Evolutionary conservation across 148 eudicot species (phyloP).

Genomic region (Cornus controversa): DNA sequence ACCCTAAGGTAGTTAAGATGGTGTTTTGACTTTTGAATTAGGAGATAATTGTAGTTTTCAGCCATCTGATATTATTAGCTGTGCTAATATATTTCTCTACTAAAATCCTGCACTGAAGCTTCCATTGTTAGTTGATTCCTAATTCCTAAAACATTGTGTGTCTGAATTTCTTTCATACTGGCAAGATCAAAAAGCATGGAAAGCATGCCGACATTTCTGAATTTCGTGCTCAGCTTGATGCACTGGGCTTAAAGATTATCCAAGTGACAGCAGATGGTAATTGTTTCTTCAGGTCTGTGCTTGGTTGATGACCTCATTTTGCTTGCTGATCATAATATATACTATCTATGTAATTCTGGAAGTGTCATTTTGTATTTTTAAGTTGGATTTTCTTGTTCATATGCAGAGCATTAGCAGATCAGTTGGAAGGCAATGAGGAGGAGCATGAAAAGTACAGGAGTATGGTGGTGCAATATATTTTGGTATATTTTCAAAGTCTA

Average conservation of each 20-base stretch:
- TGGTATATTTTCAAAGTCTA: slow-evolving; percentile 40
- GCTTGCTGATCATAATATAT: slow-evolving; percentile 1
- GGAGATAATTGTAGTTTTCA: neutral
- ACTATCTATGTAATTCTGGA: slow-evolving; percentile 6
- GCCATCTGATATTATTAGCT: neutral
- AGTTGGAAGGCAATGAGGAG: slow-evolving; percentile 85
- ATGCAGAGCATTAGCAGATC: slow-evolving; percentile 89
- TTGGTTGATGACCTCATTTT: slow-evolving; percentile 11
- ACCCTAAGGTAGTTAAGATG: too few species aligned
- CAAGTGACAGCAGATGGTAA: slow-evolving; percentile 91
- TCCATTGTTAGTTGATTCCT: neutral
- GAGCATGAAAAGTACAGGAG: slow-evolving; percentile 73
- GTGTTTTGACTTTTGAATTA: neutral
- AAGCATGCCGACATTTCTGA: slow-evolving; percentile 63
- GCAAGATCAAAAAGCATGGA: slow-evolving; percentile 66
- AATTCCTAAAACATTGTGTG: neutral
- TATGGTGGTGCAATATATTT: slow-evolving; percentile 73
- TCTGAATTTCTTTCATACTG: slow-evolving; percentile 9
- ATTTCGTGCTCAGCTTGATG: slow-evolving; percentile 76
- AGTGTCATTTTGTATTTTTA: slow-evolving; percentile 15
- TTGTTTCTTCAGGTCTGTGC: slow-evolving; percentile 93
- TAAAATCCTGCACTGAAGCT: neutral
- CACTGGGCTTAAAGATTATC: slow-evolving; percentile 72
- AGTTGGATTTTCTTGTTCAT: slow-evolving; percentile 33
- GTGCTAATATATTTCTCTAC: neutral